phyloP scores from a whole-genome alignment of 139 green algal genomes.

The Chlorella sp. region DNA sequence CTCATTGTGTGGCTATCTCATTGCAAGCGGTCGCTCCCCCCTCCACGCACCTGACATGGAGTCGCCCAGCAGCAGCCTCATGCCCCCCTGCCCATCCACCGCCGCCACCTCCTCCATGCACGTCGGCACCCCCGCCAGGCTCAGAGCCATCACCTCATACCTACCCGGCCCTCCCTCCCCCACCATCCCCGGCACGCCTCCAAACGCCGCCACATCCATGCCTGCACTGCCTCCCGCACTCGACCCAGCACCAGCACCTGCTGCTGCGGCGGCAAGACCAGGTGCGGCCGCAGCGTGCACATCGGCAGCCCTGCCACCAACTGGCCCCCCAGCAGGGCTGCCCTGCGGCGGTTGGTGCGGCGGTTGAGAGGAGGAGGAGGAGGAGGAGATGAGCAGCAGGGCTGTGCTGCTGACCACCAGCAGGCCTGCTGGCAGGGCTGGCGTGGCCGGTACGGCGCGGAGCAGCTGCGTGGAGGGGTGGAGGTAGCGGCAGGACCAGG shows the following conservation, averaged over 20 bases:
- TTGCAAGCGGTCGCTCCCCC: too few species aligned
- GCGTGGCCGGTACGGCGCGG: background rate
- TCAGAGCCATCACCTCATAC: background rate
- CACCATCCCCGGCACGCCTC: too few species aligned
- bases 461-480: background rate
- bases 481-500: background rate
- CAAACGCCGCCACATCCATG: background rate
- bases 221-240: background rate
- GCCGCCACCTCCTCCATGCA: background rate
- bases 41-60: background rate
- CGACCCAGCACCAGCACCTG: background rate
- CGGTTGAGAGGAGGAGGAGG: too few species aligned
- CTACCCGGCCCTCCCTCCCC: too few species aligned
- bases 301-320: background rate
- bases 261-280: background rate
- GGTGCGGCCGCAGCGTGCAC: background rate
- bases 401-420: background rate
- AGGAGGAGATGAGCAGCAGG: background rate
- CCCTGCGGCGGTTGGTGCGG: too few species aligned
- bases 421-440: background rate
- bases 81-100: background rate
- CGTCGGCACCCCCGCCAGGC: background rate
- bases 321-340: background rate
- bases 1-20: too few species aligned
- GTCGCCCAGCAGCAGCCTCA: background rate